Base-by-base conservation (phyloP, 163 green algal genomes). In the Chlamydomonas reinhardtii region DNA sequence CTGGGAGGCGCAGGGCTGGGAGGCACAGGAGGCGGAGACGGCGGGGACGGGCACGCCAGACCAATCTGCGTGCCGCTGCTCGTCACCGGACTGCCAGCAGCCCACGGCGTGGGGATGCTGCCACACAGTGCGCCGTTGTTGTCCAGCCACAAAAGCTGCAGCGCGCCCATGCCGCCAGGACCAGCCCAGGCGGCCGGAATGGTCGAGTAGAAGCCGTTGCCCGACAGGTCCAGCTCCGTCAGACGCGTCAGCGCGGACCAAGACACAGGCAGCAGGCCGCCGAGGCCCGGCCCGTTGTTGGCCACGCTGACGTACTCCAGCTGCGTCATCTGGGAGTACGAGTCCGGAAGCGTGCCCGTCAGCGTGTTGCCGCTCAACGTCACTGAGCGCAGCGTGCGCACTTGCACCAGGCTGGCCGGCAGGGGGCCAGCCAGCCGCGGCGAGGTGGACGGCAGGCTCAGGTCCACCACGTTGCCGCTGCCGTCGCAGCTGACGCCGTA, bases 261-360 rank as follows among this genome's bases (percentile, higher is more conserved):
- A 8, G 32, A 54, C 8, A 31, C 24, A 20, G 75, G 75, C 59
- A 83, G 39, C 14, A 31, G 15, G 34, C 59, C 75, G 32, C 17
- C 27, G 2, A 83, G 75, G 48, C 48, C 48, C 2, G 48, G 11
- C 34, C 25, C 22, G 75, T 83, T 83, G 75, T 25, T 73, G 34
- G 56, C 59, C 2, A 83, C 43, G 34, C 69, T 73, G 34, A 83
- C 29, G 19, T 25, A 73, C 31, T 35, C 17, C 34, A 83, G 75
- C 32, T 32, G 27, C 31, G 6, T 20, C 34, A 83, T 56, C 24
- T 34, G 6, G 61, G 59, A 73, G 56, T 59, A 83, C 29, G 34
- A 31, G 32, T 65, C 24, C 0, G 75, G 75, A n/a, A 83, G 75
- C 59, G 75, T 62, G 20, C 75, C 75, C 35, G 75, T 83, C 32